A percentile compares a stretch with the other conserved stretches of the same genome.
These are phyloP conservation scores for Pyrus hybrid DNA, from an alignment of 331 rosid species.

Conservation along the genomic window DNA sequence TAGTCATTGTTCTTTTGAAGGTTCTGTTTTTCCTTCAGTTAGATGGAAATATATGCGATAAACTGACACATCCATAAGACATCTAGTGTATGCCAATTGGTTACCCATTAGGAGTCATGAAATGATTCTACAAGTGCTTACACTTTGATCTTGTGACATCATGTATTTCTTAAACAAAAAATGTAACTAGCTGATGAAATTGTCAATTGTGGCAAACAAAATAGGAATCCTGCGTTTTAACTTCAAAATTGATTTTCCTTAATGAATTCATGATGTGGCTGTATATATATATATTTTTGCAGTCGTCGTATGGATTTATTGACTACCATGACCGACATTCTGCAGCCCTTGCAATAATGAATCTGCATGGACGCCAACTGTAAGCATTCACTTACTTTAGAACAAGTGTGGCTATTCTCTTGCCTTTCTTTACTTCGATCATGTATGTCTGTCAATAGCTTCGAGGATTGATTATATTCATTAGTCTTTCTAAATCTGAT, in stretches of 20 bases:
- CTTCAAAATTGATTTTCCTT: not conserved
- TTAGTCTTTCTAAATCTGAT: conserved; percentile 3
- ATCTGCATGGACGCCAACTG: conserved; percentile 78
- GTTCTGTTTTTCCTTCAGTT: not conserved
- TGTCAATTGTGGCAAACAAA: not conserved
- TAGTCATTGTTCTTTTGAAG: not conserved
- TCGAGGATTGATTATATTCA: not conserved
- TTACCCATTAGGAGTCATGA: not conserved
- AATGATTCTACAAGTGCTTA: not conserved
- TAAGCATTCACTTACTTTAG: conserved; percentile 26
- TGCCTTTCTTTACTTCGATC: not conserved
- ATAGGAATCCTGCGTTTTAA: not conserved
- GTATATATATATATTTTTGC: conserved; percentile 6
- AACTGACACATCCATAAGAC: not conserved
- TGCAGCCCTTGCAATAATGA: conserved; percentile 60
- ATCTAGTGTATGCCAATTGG: not conserved
- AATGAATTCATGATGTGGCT: not conserved
- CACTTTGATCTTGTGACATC: not conserved
- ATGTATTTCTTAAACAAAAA: not conserved
- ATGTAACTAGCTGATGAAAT: not conserved
- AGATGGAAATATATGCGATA: not conserved
- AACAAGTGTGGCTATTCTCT: not conserved
- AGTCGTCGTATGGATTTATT: conserved; percentile 86
- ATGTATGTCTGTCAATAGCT: too few relatives aligned
- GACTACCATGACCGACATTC: conserved; percentile 72